A percentile compares a stretch with the other conserved stretches of the same genome.
phyloP scores from a whole-genome alignment of 441 rosid species.

The Populus hybrid region DNA sequence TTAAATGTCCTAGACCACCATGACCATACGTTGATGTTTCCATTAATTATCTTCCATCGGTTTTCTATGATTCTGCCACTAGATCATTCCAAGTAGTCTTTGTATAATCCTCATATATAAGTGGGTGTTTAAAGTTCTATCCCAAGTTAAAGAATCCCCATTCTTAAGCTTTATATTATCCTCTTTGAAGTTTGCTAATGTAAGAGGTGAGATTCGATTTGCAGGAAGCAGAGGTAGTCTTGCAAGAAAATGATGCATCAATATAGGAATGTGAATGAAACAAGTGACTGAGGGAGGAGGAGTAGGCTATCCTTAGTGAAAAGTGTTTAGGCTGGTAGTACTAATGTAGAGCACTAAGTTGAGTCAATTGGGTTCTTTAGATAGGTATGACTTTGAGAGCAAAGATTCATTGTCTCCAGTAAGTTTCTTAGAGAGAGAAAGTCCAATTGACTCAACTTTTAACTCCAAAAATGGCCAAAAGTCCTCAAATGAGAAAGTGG shows the following conservation, averaged over 20 bases:
- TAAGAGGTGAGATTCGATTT: background rate
- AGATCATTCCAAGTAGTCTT: background rate
- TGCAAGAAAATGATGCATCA: background rate
- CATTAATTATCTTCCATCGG: background rate
- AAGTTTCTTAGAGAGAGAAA: background rate
- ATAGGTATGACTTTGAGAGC: background rate
- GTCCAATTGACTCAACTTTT: background rate
- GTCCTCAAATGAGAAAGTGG: background rate
- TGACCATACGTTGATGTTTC: too few species aligned
- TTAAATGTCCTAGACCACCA: too few species aligned
- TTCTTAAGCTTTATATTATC: background rate
- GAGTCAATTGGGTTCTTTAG: background rate
- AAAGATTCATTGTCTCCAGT: background rate
- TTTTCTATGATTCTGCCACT: background rate
- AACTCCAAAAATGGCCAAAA: background rate
- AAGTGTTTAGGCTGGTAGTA: background rate
- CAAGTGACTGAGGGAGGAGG: background rate
- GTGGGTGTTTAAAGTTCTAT: background rate
- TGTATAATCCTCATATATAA: background rate
- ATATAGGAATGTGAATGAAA: background rate
- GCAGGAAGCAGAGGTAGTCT: background rate
- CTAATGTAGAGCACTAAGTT: background rate
- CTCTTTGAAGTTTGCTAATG: background rate
- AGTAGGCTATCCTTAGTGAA: background rate
- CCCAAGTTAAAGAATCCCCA: background rate